Conservation (phyloP, 2,329 filamentous ascomycete genomes). For the Arthrobotrys entomopaga region DNA sequence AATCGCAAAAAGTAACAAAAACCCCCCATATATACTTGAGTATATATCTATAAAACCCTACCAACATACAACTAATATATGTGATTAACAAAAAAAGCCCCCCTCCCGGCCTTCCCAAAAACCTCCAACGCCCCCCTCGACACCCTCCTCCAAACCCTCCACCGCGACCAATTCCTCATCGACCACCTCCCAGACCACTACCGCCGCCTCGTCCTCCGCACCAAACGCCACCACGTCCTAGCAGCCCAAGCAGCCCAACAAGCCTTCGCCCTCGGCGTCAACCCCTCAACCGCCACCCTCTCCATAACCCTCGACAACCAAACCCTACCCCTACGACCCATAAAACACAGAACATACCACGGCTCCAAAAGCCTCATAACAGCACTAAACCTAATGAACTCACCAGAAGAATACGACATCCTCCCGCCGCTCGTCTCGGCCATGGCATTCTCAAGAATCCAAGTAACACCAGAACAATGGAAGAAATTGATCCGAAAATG, state of each 20-base stretch:
- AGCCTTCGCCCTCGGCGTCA: constrained; percentile 46
- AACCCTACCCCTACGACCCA: constrained; percentile 27
- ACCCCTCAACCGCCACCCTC: constrained; percentile 38
- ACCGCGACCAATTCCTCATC: constrained; percentile 72
- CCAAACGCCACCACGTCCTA: constrained; percentile 62
- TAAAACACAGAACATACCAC: constrained; percentile 14
- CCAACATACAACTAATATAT: no score
- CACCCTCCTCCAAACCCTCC: constrained; percentile 66
- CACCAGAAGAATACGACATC: constrained; percentile 45
- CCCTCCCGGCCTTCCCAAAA: constrained; percentile 64
- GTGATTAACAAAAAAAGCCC: constrained; percentile 44
- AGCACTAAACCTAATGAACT: constrained; percentile 68
- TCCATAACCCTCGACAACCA: constrained; percentile 45
- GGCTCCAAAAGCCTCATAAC: constrained; percentile 64
- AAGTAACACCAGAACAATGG: constrained; percentile 34
- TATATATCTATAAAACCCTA: neutral
- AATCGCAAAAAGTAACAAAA: constrained; percentile 18
- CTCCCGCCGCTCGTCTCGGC: constrained; percentile 30
- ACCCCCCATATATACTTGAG: constrained; percentile 15
- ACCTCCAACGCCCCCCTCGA: constrained; percentile 69
- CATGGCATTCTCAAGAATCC: constrained; percentile 33
- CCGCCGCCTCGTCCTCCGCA: constrained; percentile 67
- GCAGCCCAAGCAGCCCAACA: constrained; percentile 53
- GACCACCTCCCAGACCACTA: constrained; percentile 68
- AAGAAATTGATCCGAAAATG: constrained; percentile 34